Conservation (phyloP, 1,284 basidiomycete species). For the Malassezia equina region DNA sequence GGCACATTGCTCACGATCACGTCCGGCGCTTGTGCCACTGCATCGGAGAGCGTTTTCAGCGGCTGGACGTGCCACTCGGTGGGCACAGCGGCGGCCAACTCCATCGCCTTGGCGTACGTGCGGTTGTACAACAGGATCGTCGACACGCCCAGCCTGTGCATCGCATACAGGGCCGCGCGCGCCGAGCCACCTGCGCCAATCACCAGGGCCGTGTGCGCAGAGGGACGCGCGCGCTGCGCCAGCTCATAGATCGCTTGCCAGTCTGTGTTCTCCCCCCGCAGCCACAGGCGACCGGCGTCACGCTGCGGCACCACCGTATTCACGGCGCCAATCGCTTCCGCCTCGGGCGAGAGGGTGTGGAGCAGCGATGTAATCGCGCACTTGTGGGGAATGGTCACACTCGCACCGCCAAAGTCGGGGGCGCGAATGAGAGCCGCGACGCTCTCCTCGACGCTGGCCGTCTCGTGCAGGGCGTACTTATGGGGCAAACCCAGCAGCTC, state of each 20-base stretch:
- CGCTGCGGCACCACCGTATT: slow-evolving; percentile 41
- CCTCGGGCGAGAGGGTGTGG: slow-evolving; percentile 36
- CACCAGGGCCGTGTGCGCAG: slow-evolving; percentile 28
- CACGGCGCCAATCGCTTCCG: slow-evolving; percentile 41
- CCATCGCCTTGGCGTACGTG: slow-evolving; percentile 34
- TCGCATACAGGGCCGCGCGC: slow-evolving; percentile 42
- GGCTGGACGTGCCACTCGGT: slow-evolving; percentile 38
- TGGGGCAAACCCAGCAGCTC: slow-evolving; percentile 66
- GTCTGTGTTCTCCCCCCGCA: slow-evolving; percentile 45
- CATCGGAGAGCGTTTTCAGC: slow-evolving; percentile 22
- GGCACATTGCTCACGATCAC: slow-evolving; percentile 44
- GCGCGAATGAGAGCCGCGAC: slow-evolving; percentile 59
- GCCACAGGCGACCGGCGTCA: slow-evolving; percentile 10
- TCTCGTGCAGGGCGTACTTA: slow-evolving; percentile 58
- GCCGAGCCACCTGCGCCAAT: slow-evolving; percentile 46
- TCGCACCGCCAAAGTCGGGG: slow-evolving; percentile 80
- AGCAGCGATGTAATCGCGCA: slow-evolving; percentile 34
- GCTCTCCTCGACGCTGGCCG: slow-evolving; percentile 58
- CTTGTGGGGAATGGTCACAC: slow-evolving; percentile 59
- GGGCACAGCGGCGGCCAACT: slow-evolving; percentile 27
- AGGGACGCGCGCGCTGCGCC: slow-evolving; percentile 18
- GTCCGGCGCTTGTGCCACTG: slow-evolving; percentile 10
- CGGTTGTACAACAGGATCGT: slow-evolving; percentile 42
- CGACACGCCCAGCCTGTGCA: slow-evolving; percentile 36
- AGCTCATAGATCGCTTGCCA: slow-evolving; percentile 40